These are phyloP conservation scores for Epichloe typhina DNA, from an alignment of 2,329 filamentous ascomycete genomes.

Conservation along the genomic window DNA sequence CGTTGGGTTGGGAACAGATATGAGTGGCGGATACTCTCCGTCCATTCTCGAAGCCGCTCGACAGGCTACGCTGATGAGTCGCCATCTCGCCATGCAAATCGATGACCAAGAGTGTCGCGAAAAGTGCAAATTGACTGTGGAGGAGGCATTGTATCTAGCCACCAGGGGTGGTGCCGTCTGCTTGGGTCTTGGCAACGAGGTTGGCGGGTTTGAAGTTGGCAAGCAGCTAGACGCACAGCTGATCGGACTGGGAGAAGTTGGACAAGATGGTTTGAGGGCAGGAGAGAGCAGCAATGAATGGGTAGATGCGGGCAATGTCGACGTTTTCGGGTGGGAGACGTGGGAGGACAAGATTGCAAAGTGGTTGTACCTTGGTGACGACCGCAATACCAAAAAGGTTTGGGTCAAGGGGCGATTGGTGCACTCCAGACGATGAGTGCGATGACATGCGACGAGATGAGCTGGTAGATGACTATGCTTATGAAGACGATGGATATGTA, in stretches of 20 bases:
- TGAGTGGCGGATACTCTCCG: constrained; percentile 75
- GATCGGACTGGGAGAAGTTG: constrained; percentile 46
- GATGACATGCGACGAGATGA: not conserved
- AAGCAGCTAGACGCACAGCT: constrained; percentile 89
- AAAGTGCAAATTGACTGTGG: constrained; percentile 58
- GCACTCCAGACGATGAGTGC: constrained; percentile 35
- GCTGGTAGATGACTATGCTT: not conserved
- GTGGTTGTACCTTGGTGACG: constrained; percentile 90
- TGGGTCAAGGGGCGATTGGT: constrained; percentile 83
- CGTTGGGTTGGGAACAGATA: constrained; percentile 81
- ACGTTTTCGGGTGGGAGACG: constrained; percentile 84
- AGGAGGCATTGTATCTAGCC: constrained; percentile 75
- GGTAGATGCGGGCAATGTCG: constrained; percentile 50
- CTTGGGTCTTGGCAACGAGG: constrained; percentile 54
- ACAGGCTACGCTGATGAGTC: constrained; percentile 66
- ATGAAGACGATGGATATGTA: not conserved
- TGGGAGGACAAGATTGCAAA: constrained; percentile 81
- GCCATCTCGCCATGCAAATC: constrained; percentile 50
- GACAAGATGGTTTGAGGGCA: constrained; percentile 17
- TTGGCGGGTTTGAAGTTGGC: constrained; percentile 75
- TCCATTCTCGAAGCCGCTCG: constrained; percentile 73
- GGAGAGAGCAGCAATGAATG: constrained; percentile 11
- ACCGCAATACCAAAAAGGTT: constrained; percentile 75
- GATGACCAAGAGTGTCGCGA: constrained; percentile 25
- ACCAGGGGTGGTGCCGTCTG: constrained; percentile 80